A percentile compares a stretch with the other conserved stretches of the same genome.
Evolutionary conservation across 352 stramenopile species (phyloP).

Genomic region (Phytophthora agathidicida): DNA sequence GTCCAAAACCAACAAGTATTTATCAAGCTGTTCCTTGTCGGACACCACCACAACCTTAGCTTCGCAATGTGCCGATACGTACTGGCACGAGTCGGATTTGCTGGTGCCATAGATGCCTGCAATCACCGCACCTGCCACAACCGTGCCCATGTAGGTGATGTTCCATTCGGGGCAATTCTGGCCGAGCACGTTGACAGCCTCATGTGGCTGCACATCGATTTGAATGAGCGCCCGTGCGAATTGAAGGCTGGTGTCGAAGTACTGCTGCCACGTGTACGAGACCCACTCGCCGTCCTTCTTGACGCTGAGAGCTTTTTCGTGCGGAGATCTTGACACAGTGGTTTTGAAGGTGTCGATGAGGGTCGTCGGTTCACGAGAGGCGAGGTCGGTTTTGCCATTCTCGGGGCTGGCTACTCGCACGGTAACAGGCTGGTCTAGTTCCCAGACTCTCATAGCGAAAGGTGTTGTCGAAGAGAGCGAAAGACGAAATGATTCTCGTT

Average conservation of each 20-base stretch:
- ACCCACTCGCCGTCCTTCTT: constrained; percentile 51
- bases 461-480: not conserved
- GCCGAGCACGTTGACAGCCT: constrained; percentile 82
- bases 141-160: constrained; percentile 75
- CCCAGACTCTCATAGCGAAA: constrained; percentile 19
- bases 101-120: constrained; percentile 89
- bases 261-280: constrained; percentile 70
- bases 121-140: constrained; percentile 77
- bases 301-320: constrained; percentile 41
- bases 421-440: constrained; percentile 12
- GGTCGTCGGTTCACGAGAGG: constrained; percentile 38
- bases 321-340: constrained; percentile 31
- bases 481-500: not conserved
- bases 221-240: constrained; percentile 80
- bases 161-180: constrained; percentile 89
- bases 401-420: constrained; percentile 6
- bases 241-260: constrained; percentile 62
- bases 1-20: constrained; percentile 70
- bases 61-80: constrained; percentile 78
- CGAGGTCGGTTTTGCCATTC: constrained; percentile 27
- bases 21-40: constrained; percentile 64
- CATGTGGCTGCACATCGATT: constrained; percentile 63
- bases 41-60: constrained; percentile 81
- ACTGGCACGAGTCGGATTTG: constrained; percentile 67
- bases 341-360: constrained; percentile 45